A percentile compares a stretch with the other conserved stretches of the same genome.
These are phyloP conservation scores for Populus hybrid DNA, from an alignment of 441 rosid species.

Conservation along the genomic window DNA sequence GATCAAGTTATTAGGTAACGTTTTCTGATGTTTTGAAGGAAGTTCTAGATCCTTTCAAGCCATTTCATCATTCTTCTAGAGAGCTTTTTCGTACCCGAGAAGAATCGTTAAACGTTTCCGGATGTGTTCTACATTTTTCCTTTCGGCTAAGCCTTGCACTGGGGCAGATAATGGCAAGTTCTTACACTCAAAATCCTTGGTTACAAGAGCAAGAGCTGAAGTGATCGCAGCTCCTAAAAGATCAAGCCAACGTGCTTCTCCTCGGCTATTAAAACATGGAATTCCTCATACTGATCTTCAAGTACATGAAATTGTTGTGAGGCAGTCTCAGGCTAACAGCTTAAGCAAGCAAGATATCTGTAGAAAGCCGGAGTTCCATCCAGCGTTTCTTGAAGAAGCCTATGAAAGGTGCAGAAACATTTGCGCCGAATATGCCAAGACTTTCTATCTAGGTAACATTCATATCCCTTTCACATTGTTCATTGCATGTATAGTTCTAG, in stretches of 20 bases:
- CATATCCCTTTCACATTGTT: not conserved
- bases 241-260: conserved; percentile 6
- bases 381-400: conserved; percentile 47
- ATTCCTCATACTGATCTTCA: conserved; percentile 34
- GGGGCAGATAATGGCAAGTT: conserved; percentile 18
- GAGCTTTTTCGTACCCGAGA: not conserved
- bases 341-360: conserved; percentile 1
- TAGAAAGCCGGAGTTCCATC: conserved; percentile 23
- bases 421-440: conserved; percentile 60
- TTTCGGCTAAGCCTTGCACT: conserved; percentile 26
- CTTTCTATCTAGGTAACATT: conserved; percentile 48
- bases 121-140: conserved; percentile 36
- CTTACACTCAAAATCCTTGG: not conserved
- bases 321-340: conserved; percentile 26
- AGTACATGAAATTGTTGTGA: conserved; percentile 33
- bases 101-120: not conserved
- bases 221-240: conserved; percentile 29
- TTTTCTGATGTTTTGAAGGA: not conserved
- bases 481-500: not conserved
- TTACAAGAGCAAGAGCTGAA: conserved; percentile 23
- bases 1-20: not conserved
- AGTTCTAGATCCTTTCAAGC: not conserved
- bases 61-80: not conserved
- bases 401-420: conserved; percentile 43
- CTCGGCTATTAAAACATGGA: conserved; percentile 26